Evolutionary conservation across 2,329 filamentous ascomycete species (phyloP).

Genomic region (Aspergillus clavatus): DNA sequence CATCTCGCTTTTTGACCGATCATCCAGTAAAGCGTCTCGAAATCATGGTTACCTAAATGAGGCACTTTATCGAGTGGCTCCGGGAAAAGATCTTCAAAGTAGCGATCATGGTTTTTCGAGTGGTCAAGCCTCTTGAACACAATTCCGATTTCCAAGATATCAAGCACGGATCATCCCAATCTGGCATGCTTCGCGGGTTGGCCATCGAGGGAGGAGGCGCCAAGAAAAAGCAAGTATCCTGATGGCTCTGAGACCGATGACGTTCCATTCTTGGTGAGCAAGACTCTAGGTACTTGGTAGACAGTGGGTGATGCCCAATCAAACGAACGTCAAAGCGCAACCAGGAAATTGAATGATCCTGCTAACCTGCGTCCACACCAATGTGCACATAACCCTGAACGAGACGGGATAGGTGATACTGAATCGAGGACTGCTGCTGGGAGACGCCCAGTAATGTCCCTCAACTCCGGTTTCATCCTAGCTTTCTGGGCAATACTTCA

Average conservation of each 20-base stretch:
- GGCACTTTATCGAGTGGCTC: too few species aligned
- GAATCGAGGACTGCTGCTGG: neutral
- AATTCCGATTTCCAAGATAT: neutral
- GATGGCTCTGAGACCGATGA: neutral
- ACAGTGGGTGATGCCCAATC: neutral
- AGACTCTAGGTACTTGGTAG: too few species aligned
- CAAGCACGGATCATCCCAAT: neutral
- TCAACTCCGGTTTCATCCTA: too few species aligned
- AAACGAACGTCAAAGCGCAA: neutral
- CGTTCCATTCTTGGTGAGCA: neutral
- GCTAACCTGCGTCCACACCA: neutral
- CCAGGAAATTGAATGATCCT: neutral
- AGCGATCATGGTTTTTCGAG: too few species aligned
- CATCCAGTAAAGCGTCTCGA: too few species aligned
- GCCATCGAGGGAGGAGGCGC: neutral
- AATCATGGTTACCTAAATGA: too few species aligned
- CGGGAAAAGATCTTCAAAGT: too few species aligned
- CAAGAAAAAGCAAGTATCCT: neutral
- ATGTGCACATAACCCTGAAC: neutral
- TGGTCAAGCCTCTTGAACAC: too few species aligned
- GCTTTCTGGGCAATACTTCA: constrained; percentile 10
- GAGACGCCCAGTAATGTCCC: too few species aligned
- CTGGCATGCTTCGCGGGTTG: neutral
- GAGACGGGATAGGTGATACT: neutral
- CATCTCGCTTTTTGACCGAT: too few species aligned